Evolutionary conservation across 306 rosid species (phyloP), one percentile per base, ranked within the genome.

Genomic region (Prosopis cineraria): DNA sequence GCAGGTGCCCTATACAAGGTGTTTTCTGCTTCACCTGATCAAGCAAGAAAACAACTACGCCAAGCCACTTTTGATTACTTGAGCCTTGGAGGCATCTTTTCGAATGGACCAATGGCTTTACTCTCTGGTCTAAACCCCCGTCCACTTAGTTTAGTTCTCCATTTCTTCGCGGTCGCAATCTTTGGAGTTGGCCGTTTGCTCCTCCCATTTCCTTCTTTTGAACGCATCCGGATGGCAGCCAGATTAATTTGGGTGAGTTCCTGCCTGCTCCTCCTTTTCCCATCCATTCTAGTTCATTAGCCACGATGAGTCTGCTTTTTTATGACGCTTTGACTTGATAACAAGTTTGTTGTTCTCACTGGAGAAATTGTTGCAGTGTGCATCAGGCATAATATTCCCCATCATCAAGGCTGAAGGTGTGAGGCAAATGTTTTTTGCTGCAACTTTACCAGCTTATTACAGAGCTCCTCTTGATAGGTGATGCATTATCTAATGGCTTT

Each of bases 171-270:
- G 10, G 91, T 89, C 34, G 93, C 89, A 17, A 45, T 89, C 29
- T 91, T 87, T 19, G 93, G 93, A n/a, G 87, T 88, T 80, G 89
- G 88, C 5, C 88, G 92, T 74, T 74, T 91, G 69, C 78, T 91
- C 29, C 72, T 89, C 25, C 92, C 96, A 47, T 89, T 86, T 78
- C 96, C 92, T 68, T 89, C 93, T 3, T 85, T 64, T 4, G 72
- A 78, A 73, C 87, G 91, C 30, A n/a, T 88, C 7, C 83, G 91
- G 91, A 76, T 85, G 60, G 91, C 90, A 67, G 90, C 80, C 20
- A 78, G 92, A 83, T 48, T 91, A 73, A 72, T 91, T 76, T 81
- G 20, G 83, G 97, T 91, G 52, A 37, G 95, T 78, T 69, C 66
- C 30, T 27, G 43, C n/a, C 63, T 73, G 22, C 22, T 17, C n/a